Base-by-base conservation (phyloP, 2,329 filamentous ascomycete species). In the Sordariomycetes sp. region DNA sequence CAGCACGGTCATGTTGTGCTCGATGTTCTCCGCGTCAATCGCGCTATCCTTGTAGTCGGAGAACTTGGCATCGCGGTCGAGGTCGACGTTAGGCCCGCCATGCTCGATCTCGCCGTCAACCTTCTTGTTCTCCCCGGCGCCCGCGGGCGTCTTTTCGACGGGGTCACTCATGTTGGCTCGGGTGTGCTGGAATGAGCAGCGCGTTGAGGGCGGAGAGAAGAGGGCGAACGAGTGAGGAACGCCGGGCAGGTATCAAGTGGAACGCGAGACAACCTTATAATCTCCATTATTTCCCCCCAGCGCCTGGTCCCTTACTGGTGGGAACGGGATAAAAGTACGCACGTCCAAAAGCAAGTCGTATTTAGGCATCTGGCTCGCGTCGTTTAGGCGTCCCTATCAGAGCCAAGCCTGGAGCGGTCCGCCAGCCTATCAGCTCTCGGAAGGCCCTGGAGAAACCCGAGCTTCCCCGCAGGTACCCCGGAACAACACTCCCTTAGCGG, bases 1-100 rank as follows among this genome's bases (percentile, higher is more conserved):
- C 8, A 70, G 14, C 51, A 71, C 68, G 1, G 64, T 65, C 69
- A 72, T 70, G 54, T 69, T 64, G 37, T 66, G 64, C 60, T 72
- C 70, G 1, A 58, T 60, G 37, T 67, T 76, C 70, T 86, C 83
- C 14, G 79, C 82, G 61, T 81, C 77, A 64, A 82, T 78, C 61
- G 81, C 81, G 63, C 72, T 79, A 6, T 72, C 69, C 71, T 77
- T 79, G 74, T 74, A 75, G 59, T 74, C 71, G 62, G 43, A 14
- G 11, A 48, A 3, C 43, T 48, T 48, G 10, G 3, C 11, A 3
- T 48, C 20, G 10, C 20, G 16, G 43, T 22, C n/a, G n/a, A 48
- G 43, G 3, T 48, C 43, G n/a, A 8, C 12, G 4, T n/a, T 22
- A n/a, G n/a, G n/a, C n/a, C n/a, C n/a, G n/a, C n/a, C n/a, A n/a